Evolutionary conservation across 1,139 yeast species (phyloP).

Genomic region (Diutina pseudorugosa): DNA sequence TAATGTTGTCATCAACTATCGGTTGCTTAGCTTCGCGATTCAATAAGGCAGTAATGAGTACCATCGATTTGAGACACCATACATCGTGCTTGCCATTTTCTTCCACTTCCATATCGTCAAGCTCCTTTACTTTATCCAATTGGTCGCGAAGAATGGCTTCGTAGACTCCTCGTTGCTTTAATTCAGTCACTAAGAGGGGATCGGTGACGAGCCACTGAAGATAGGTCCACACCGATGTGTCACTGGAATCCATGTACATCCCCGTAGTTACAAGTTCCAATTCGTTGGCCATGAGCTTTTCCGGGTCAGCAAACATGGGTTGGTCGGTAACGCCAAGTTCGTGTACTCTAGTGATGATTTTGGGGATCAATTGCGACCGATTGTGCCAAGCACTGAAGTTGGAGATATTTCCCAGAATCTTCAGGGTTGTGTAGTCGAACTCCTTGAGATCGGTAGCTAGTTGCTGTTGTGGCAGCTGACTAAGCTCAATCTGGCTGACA

Average conservation of each 20-base stretch:
- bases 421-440: constrained; percentile 56
- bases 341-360: constrained; percentile 17
- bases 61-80: constrained; percentile 55
- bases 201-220: constrained; percentile 68
- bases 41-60: constrained; percentile 27
- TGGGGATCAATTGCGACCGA: constrained; percentile 57
- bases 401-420: constrained; percentile 34
- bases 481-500: constrained; percentile 37
- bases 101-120: constrained; percentile 47
- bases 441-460: constrained; percentile 34
- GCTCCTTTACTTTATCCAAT: constrained; percentile 29
- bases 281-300: constrained; percentile 40
- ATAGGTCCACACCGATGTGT: constrained; percentile 88
- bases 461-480: constrained; percentile 10
- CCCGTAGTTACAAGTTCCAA: constrained; percentile 68
- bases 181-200: constrained; percentile 25
- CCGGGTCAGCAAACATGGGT: constrained; percentile 9
- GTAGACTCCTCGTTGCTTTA: constrained; percentile 9
- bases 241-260: constrained; percentile 85
- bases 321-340: constrained; percentile 6
- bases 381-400: constrained; percentile 97
- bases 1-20: constrained; percentile 14
- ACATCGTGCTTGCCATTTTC: constrained; percentile 47
- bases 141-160: constrained; percentile 26
- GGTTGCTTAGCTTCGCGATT: constrained; percentile 6